Base-by-base conservation (phyloP, 345 rosid species). In the Orychophragmus violaceus region DNA sequence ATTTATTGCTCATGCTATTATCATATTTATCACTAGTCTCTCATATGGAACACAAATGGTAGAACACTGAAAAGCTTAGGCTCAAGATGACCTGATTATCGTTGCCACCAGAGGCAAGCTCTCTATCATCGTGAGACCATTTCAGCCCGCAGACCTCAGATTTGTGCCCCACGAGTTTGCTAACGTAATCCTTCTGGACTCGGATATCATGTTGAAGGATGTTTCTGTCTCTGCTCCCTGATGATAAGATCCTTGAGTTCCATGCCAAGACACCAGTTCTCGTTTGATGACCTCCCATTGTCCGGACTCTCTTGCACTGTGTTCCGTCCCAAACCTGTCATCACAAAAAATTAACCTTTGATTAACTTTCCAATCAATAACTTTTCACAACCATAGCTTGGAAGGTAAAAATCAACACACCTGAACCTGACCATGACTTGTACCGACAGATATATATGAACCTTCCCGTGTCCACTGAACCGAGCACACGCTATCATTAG, bases 381-480 rank as follows among this genome's bases (percentile, higher is more conserved):
- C n/a, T 16, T 5, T 14, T 35, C 35, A 22, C 24, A 17, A 1
- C 35, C 21, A 30, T 16, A 42, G 3, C 10, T 4, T 53, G 25
- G 36, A 42, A 48, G 19, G 28, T 21, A 6, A 16, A 28, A 28
- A 49, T 45, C 24, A 59, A 70, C 60, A 50, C 78, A 91, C 98
- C 98, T 93, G 97, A 79, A 90, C 90, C 76, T 86, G 87, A 65
- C 97, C 97, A 11, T 82, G 86, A 76, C 70, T 71, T 29, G 97
- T 89, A 64, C 98, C 98, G 6, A 93, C 25, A 8, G 98, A 85
- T 68, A 90, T 93, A 78, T 81, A 93, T 5, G 98, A 90, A 46
- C 98, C 96, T 63, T 90, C 98, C 12, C 90, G 77, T 19, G 98
- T 90, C 98, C 98, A 93, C 74, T 93, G 98, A 64, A 93, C 85